Base-by-base conservation (phyloP, 2,329 filamentous ascomycete species). In the Nigrograna mackinnonii region DNA sequence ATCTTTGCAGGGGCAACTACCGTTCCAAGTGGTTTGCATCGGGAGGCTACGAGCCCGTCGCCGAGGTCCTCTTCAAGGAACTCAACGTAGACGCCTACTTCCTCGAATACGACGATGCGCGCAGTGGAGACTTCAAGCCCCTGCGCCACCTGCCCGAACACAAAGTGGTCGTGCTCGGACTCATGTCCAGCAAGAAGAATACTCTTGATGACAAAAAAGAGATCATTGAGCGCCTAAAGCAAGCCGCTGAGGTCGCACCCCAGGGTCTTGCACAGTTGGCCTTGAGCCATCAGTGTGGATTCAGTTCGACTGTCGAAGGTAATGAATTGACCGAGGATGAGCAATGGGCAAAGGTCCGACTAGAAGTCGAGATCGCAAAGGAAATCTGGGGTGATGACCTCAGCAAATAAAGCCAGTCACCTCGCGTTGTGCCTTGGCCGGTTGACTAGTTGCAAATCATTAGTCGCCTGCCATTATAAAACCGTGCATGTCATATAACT, bases 21-120 rank as follows among this genome's bases (percentile, higher is more conserved):
- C 70, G 78, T 13, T 72, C 66, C 37, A 77, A 79, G 57, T 80
- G 78, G 77, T 82, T 82, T 53, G 78, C 79, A 3, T 73, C 77
- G 39, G 79, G 79, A 35, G 78, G 78, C 26, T 82, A 82, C 66
- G 79, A 81, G 64, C 78, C 78, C 35, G 77, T 80, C 3, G 76
- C 78, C 24, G 76, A 79, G 60, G 75, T 78, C n/a, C 67, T 81
- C 12, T 80, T 81, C 71, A 75, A 74, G 55, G 74, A 79, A 43
- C 70, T 80, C 36, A 71, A 80, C 53, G 78, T 80, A 39, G 78
- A 82, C 51, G 78, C 75, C 12, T 82, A 81, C 64, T 82, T 81
- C 66, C 73, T 82, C 53, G 79, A 82, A 62, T 82, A 79, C 59
- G 79, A 82, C 57, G 78, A 80, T 47, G 78, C 77, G 22, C 71